A percentile compares a stretch with the other conserved stretches of the same genome.
These are phyloP conservation scores for Juglanconis oblonga DNA, from an alignment of 2,329 filamentous ascomycete species.

Conservation along the genomic window DNA sequence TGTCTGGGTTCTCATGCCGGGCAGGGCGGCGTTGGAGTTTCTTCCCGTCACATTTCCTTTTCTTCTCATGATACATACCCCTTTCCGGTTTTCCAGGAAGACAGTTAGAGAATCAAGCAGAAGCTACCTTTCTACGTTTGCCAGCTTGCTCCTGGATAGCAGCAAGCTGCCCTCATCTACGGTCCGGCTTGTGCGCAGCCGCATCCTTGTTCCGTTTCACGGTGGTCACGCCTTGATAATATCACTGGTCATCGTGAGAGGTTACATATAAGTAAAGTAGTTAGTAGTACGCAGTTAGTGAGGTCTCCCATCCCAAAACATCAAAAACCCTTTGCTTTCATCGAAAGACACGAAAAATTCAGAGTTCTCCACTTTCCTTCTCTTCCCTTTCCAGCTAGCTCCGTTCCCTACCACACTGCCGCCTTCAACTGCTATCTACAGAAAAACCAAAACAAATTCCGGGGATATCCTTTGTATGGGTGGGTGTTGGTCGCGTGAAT, in stretches of 20 bases:
- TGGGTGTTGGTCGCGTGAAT: constrained; percentile 3
- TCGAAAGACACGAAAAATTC: constrained; percentile 5
- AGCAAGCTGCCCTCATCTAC: too few species aligned
- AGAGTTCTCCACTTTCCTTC: constrained; percentile 7
- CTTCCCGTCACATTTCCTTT: background rate
- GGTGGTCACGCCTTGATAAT: background rate
- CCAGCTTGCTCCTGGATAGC: background rate
- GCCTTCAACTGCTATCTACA: constrained; percentile 24
- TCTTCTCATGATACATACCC: background rate
- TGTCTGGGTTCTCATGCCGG: background rate
- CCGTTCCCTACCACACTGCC: background rate
- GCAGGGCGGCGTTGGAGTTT: background rate
- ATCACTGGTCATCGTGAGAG: background rate
- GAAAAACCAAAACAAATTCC: constrained; percentile 22
- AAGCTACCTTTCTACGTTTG: background rate
- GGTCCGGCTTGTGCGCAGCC: background rate
- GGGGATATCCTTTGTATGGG: constrained; percentile 26
- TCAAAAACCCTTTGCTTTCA: background rate
- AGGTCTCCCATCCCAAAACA: background rate
- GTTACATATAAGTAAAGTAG: background rate
- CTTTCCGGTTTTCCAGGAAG: background rate
- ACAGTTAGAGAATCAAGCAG: background rate
- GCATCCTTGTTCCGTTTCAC: background rate
- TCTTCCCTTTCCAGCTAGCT: constrained; percentile 3
- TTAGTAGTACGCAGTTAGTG: background rate